phyloP scores from a whole-genome alignment of 345 rosid species.

The Melastoma malabathricum region DNA sequence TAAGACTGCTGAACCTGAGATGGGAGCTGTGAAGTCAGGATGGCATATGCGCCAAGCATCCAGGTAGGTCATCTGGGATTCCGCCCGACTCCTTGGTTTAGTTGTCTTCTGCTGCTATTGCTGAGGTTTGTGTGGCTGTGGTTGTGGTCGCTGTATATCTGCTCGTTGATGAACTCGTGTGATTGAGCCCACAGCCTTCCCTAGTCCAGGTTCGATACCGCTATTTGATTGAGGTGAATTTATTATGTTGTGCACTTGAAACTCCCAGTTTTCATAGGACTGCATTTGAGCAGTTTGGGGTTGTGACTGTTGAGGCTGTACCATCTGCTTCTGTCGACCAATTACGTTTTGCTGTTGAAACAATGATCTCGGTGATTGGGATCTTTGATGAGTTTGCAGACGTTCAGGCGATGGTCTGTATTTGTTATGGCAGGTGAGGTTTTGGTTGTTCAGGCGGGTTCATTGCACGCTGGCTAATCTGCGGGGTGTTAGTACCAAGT shows the following conservation, averaged over 20 bases:
- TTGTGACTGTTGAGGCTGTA: constrained; percentile 39
- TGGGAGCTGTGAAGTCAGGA: no score
- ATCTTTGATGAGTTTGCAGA: constrained; percentile 69
- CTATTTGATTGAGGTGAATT: constrained; percentile 44
- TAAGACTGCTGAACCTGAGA: no score
- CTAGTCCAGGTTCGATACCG: constrained; percentile 60
- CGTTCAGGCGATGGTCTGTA: constrained; percentile 25
- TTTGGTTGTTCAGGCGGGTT: constrained; percentile 67
- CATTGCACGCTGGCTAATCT: constrained; percentile 55
- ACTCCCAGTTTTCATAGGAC: constrained; percentile 60
- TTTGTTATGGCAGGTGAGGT: constrained; percentile 45
- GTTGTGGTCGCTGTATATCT: constrained; percentile 51
- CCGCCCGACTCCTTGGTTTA: no score
- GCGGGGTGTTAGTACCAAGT: constrained; percentile 68
- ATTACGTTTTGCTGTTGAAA: constrained; percentile 63
- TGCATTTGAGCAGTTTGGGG: constrained; percentile 44
- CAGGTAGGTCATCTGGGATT: no score
- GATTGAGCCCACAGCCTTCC: constrained; percentile 42
- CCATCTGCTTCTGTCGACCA: constrained; percentile 53
- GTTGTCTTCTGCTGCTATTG: no score
- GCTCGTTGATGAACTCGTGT: no score
- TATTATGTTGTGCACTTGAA: constrained; percentile 53
- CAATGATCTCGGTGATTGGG: constrained; percentile 60
- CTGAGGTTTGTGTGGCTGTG: no score
- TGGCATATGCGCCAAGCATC: no score